Evolutionary conservation across 1,139 yeast species (phyloP).

Genomic region (Diutina neorugosa): DNA sequence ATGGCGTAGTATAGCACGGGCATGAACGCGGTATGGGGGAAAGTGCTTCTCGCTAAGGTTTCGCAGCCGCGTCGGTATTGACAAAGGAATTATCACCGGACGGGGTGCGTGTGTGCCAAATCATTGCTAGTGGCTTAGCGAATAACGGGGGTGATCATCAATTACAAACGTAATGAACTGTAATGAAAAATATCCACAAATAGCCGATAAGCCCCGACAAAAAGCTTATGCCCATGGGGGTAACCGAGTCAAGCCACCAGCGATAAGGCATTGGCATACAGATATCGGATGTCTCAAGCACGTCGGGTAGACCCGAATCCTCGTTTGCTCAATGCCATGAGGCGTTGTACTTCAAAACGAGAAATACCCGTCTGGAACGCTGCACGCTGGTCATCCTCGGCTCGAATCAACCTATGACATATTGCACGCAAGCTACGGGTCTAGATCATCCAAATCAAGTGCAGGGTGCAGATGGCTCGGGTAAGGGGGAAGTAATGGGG

Average conservation of each 20-base stretch:
- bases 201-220: neutral
- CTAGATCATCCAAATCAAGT: neutral
- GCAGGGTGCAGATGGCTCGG: neutral
- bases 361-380: neutral
- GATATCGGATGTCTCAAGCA: neutral
- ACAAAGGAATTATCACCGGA: neutral
- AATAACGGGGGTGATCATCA: no score
- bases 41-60: neutral
- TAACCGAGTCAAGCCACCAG: neutral
- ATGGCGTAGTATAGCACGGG: neutral
- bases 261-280: neutral
- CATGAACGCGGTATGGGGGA: neutral
- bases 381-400: neutral
- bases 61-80: neutral
- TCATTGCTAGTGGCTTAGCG: neutral
- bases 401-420: neutral
- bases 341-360: no score
- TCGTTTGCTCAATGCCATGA: neutral
- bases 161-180: no score
- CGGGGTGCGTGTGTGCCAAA: neutral
- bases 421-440: neutral
- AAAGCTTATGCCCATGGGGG: neutral
- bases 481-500: neutral
- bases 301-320: neutral
- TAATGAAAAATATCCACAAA: neutral